These are phyloP conservation scores for Inga laurina DNA, from an alignment of 306 rosid species.

Conservation along the genomic window DNA sequence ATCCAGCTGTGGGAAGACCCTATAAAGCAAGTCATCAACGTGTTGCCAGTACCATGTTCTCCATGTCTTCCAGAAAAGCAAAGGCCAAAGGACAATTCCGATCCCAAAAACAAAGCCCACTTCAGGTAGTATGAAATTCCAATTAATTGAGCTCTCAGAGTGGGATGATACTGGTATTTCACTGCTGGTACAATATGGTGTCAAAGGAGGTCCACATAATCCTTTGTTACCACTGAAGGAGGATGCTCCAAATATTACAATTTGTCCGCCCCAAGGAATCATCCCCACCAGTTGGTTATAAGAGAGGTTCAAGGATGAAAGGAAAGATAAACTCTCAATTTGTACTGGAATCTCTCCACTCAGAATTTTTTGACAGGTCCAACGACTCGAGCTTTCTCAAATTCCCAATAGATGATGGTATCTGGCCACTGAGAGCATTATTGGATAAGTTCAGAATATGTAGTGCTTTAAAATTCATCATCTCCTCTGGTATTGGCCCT, in stretches of 20 bases:
- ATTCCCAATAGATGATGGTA: conserved; percentile 44
- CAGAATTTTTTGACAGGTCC: conserved; percentile 50
- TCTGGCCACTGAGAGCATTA: conserved; percentile 45
- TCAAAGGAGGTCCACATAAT: conserved; percentile 49
- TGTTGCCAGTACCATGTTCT: not conserved
- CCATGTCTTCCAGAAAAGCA: not conserved
- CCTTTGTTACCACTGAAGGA: conserved; percentile 37
- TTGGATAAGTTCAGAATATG: conserved; percentile 48
- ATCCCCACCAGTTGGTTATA: conserved; percentile 33
- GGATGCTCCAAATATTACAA: conserved; percentile 25
- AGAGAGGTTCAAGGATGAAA: conserved; percentile 44
- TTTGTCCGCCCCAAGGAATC: conserved; percentile 44
- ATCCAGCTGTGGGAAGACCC: not conserved
- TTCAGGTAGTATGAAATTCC: conserved; percentile 1
- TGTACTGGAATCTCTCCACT: conserved; percentile 41
- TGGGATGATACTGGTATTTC: not conserved
- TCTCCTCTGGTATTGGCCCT: conserved; percentile 48
- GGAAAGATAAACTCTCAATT: conserved; percentile 37
- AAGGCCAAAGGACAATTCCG: not conserved
- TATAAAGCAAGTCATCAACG: not conserved
- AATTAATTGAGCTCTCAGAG: not conserved
- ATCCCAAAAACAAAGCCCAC: not conserved
- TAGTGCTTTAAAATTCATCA: conserved; percentile 43
- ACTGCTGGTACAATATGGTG: not conserved
- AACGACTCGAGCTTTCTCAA: conserved; percentile 48